Percentiles rank a stretch among this genome's conserved stretches.
These are phyloP conservation scores for Aspergillus candidus DNA, from an alignment of 2,329 filamentous ascomycete species.

Conservation along the genomic window DNA sequence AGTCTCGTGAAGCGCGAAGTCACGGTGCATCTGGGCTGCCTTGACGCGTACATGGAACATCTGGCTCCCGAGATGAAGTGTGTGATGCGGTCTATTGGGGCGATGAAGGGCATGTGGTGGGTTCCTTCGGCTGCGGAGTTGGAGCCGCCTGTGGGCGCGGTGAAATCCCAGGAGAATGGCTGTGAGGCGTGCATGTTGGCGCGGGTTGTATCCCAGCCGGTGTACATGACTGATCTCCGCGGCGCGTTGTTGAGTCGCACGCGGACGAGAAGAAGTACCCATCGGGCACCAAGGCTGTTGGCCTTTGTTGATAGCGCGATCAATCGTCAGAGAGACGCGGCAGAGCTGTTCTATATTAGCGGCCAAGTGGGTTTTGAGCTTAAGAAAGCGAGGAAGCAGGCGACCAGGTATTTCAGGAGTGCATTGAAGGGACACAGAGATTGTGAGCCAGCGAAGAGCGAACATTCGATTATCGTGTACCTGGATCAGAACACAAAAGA, in stretches of 20 bases:
- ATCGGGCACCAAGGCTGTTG: slow-evolving; percentile 20
- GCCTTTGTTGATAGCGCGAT: slow-evolving; percentile 28
- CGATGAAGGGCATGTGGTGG: slow-evolving; percentile 30
- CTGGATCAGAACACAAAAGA: not conserved
- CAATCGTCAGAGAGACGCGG: slow-evolving; percentile 6
- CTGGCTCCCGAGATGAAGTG: slow-evolving; percentile 9
- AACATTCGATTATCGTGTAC: slow-evolving; percentile 3
- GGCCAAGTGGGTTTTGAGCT: slow-evolving; percentile 14
- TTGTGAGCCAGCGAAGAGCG: too few relatives aligned
- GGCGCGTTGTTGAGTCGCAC: slow-evolving; percentile 26
- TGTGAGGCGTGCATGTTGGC: slow-evolving; percentile 37
- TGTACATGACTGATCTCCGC: slow-evolving; percentile 26
- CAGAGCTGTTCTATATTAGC: slow-evolving; percentile 10
- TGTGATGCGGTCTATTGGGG: slow-evolving; percentile 16
- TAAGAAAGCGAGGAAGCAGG: slow-evolving; percentile 11
- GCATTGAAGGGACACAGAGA: too few relatives aligned
- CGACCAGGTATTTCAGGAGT: not conserved
- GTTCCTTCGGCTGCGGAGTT: slow-evolving; percentile 1
- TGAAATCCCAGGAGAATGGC: slow-evolving; percentile 25
- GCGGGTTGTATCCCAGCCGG: slow-evolving; percentile 22
- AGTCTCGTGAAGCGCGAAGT: slow-evolving; percentile 21
- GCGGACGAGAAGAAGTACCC: slow-evolving; percentile 14
- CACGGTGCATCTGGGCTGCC: slow-evolving; percentile 14
- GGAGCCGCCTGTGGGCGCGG: slow-evolving; percentile 8
- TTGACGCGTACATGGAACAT: slow-evolving; percentile 14